phyloP scores from a whole-genome alignment of 2,329 filamentous ascomycete species.

The Elsinoe fawcettii region DNA sequence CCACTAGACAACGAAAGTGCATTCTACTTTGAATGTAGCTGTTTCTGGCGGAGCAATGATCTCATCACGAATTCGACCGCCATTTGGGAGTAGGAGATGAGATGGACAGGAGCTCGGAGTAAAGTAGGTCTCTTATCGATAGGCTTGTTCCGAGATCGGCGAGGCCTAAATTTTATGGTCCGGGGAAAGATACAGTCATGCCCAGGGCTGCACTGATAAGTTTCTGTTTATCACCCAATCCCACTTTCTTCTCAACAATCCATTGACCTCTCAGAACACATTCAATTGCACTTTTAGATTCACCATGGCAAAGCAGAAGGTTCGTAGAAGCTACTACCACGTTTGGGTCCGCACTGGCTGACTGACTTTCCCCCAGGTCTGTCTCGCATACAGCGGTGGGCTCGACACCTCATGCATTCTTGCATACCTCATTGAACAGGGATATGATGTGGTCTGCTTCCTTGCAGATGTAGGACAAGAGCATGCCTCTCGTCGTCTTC shows the following conservation, averaged over 20 bases:
- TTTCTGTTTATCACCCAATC: neutral
- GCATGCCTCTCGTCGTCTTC: no score
- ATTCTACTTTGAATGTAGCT: no score
- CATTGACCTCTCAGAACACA: neutral
- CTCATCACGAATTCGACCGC: no score
- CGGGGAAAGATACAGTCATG: neutral
- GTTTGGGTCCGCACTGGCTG: no score
- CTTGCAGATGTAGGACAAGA: slow-evolving; percentile 56
- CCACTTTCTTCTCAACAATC: neutral
- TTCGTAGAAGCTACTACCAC: neutral
- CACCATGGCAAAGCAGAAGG: slow-evolving; percentile 19
- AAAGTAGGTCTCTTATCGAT: neutral
- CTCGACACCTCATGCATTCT: slow-evolving; percentile 53
- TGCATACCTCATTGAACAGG: slow-evolving; percentile 43
- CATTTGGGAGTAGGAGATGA: neutral
- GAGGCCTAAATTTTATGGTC: neutral
- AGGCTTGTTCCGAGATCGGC: neutral
- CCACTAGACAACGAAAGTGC: no score
- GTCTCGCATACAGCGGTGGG: slow-evolving; percentile 47
- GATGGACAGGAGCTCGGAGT: neutral
- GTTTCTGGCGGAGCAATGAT: no score
- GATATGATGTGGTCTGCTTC: slow-evolving; percentile 58
- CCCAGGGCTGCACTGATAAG: slow-evolving; percentile 3
- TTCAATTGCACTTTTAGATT: neutral
- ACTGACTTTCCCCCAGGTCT: slow-evolving; percentile 28